A percentile compares a stretch with the other conserved stretches of the same genome.
Conservation (phyloP, 305 asterid genomes). For the Plantago lanceolata region DNA sequence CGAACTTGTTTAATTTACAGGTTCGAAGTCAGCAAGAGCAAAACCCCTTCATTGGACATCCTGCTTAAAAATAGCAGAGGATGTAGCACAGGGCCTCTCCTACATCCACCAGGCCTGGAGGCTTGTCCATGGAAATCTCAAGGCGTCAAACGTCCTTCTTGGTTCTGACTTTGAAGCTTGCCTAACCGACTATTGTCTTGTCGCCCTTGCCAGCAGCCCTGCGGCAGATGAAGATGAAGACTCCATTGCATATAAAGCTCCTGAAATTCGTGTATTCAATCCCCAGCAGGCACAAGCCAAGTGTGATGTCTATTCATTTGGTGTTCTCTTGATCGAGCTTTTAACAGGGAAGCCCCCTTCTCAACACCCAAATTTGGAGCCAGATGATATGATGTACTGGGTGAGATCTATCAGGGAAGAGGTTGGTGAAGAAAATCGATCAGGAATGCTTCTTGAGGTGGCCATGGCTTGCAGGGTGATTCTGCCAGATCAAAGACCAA, state of each 20-base stretch:
- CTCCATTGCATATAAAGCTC: conserved; percentile 54
- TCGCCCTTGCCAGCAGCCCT: conserved; percentile 31
- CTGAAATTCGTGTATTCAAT: conserved; percentile 44
- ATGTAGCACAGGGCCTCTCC: conserved; percentile 75
- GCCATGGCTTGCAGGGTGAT: conserved; percentile 64
- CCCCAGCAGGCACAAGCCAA: conserved; percentile 45
- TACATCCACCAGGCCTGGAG: conserved; percentile 92
- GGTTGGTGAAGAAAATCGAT: conserved; percentile 39
- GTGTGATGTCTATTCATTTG: conserved; percentile 75
- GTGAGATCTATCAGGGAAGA: conserved; percentile 58
- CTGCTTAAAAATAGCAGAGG: conserved; percentile 82
- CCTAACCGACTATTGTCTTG: conserved; percentile 74
- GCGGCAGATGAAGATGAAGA: conserved; percentile 38
- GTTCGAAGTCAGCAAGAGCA: conserved; percentile 68
- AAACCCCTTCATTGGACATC: conserved; percentile 94
- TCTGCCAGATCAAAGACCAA: conserved; percentile 72
- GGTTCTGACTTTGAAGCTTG: conserved; percentile 86
- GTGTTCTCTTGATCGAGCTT: conserved; percentile 73
- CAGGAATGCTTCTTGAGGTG: conserved; percentile 77
- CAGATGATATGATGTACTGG: conserved; percentile 59
- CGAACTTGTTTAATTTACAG: conserved; percentile 23
- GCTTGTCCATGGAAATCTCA: conserved; percentile 82
- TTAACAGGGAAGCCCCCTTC: conserved; percentile 67
- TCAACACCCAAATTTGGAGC: conserved; percentile 45
- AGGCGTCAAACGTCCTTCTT: conserved; percentile 79